These are phyloP conservation scores for Allodekkera sacchari DNA, from an alignment of 805 yeast species.

Conservation along the genomic window DNA sequence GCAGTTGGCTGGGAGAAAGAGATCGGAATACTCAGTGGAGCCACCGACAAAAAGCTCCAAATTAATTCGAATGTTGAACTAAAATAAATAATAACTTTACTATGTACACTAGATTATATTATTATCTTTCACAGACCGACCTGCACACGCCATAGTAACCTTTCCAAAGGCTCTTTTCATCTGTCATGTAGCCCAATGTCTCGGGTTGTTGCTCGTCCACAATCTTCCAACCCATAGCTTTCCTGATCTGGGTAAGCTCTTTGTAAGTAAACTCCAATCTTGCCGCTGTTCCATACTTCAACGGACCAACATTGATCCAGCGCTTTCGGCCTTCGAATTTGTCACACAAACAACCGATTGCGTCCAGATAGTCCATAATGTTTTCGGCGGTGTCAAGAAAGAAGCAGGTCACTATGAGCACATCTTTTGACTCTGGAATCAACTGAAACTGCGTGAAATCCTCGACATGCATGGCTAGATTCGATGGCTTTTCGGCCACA, in stretches of 20 bases:
- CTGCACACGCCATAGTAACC: conserved; percentile 64
- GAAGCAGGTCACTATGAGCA: conserved; percentile 60
- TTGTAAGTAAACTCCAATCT: conserved; percentile 62
- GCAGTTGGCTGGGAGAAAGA: conserved; percentile 77
- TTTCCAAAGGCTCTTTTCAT: conserved; percentile 60
- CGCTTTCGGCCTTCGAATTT: conserved; percentile 29
- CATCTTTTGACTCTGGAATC: conserved; percentile 16
- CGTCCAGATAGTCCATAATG: conserved; percentile 62
- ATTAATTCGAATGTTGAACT: conserved; percentile 41
- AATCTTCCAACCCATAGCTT: conserved; percentile 56
- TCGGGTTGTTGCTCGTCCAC: conserved; percentile 26
- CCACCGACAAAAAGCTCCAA: conserved; percentile 88
- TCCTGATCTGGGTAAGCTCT: conserved; percentile 53
- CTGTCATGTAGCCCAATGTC: conserved; percentile 59
- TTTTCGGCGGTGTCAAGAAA: conserved; percentile 93
- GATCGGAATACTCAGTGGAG: conserved; percentile 86
- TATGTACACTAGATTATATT: conserved; percentile 1
- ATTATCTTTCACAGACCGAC: conserved; percentile 34
- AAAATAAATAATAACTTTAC: conserved; percentile 6
- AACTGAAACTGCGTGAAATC: conserved; percentile 53
- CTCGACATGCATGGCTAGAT: conserved; percentile 41
- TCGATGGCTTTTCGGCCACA: conserved; percentile 32
- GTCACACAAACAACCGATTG: conserved; percentile 40
- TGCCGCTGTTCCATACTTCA: conserved; percentile 85
- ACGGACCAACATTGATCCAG: conserved; percentile 91